These are phyloP conservation scores for Sclerotinia subarctica DNA, from an alignment of 2,329 filamentous ascomycete genomes.

Conservation along the genomic window DNA sequence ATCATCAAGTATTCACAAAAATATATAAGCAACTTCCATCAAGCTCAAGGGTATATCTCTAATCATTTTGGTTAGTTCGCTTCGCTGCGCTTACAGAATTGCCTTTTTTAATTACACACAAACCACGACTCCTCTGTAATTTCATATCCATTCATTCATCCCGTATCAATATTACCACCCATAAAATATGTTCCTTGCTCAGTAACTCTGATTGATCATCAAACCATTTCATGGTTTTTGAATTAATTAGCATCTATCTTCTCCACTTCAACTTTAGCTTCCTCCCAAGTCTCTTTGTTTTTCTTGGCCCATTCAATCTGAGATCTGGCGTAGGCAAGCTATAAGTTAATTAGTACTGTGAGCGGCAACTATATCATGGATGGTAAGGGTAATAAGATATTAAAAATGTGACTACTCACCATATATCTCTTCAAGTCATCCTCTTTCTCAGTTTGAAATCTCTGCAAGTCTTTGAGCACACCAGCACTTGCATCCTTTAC, in stretches of 20 bases:
- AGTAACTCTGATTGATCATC: not conserved
- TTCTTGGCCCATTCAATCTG: constrained; percentile 74
- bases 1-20: not conserved
- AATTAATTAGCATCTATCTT: constrained; percentile 55
- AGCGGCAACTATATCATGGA: not conserved
- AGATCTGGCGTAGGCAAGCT: constrained; percentile 70
- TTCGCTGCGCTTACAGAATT: constrained; percentile 12
- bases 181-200: constrained; percentile 17
- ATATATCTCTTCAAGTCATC: constrained; percentile 91
- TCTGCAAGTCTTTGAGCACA: constrained; percentile 82
- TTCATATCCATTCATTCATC: constrained; percentile 9
- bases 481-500: constrained; percentile 89
- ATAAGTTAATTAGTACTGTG: constrained; percentile 23
- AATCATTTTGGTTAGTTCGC: not conserved
- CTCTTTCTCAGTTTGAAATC: constrained; percentile 95
- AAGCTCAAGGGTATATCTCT: constrained; percentile 18
- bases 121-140: constrained; percentile 3
- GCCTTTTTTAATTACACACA: constrained; percentile 3
- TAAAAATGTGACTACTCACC: constrained; percentile 56
- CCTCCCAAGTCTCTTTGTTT: constrained; percentile 70
- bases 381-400: not conserved
- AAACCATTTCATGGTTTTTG: not conserved
- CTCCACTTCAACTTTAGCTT: constrained; percentile 65
- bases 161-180: constrained; percentile 23
- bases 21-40: not conserved